These are phyloP conservation scores for Penicillium angulare DNA, from an alignment of 495 filamentous ascomycete genomes.

Conservation along the genomic window DNA sequence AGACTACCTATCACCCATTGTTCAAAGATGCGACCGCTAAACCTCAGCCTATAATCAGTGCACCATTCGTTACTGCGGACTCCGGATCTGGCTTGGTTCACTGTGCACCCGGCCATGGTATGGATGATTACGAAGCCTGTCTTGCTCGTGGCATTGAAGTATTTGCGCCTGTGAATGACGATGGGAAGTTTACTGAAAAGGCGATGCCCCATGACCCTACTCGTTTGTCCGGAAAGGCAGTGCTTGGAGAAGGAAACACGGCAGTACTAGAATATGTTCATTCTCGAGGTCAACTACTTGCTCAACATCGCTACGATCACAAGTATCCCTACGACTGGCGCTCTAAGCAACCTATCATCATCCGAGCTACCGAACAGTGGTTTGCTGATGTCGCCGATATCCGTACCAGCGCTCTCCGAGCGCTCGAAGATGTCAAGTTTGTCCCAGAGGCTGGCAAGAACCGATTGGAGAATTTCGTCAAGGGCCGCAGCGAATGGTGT, in stretches of 20 bases:
- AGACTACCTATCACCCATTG: conserved; percentile 66
- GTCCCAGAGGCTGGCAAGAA: conserved; percentile 69
- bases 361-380: conserved; percentile 94
- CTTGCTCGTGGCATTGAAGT: conserved; percentile 59
- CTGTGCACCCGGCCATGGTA: conserved; percentile 89
- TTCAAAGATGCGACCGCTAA: conserved; percentile 48
- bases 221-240: conserved; percentile 58
- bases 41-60: conserved; percentile 69
- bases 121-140: conserved; percentile 93
- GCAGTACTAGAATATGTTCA: conserved; percentile 66
- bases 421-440: conserved; percentile 72
- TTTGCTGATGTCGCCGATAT: conserved; percentile 89
- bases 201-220: conserved; percentile 67
- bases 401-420: conserved; percentile 63
- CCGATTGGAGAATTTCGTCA: conserved; percentile 78
- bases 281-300: conserved; percentile 55
- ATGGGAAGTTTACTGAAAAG: conserved; percentile 73
- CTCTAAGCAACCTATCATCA: conserved; percentile 86
- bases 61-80: conserved; percentile 79
- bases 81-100: conserved; percentile 94
- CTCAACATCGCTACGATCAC: conserved; percentile 69
- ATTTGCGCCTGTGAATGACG: conserved; percentile 77
- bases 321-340: conserved; percentile 99
- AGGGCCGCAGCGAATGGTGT: conserved; percentile 92
- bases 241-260: conserved; percentile 62